Percentiles rank a stretch among this genome's conserved stretches.
phyloP scores from a whole-genome alignment of 2,329 filamentous ascomycete genomes.

The Zasmidium citrigriseum region DNA sequence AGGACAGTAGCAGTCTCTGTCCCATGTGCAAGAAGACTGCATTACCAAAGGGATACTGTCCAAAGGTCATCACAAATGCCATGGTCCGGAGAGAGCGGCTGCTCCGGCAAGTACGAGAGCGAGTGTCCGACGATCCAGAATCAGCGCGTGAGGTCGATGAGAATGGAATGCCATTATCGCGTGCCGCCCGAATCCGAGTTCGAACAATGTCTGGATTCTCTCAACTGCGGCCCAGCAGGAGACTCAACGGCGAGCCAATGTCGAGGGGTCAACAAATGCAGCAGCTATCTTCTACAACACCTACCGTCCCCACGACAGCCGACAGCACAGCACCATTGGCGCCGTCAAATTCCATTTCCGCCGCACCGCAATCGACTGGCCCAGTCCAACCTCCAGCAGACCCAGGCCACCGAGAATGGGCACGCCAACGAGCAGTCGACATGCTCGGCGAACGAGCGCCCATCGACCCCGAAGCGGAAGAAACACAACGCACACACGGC shows the following conservation, averaged over 20 bases:
- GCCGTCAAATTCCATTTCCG: slow-evolving; percentile 3
- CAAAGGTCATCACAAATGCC: slow-evolving; percentile 69
- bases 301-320: not conserved
- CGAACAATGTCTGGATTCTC: slow-evolving; percentile 12
- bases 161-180: slow-evolving; percentile 6
- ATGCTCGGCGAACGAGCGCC: slow-evolving; percentile 40
- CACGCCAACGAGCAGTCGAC: slow-evolving; percentile 45
- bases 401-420: slow-evolving; percentile 45
- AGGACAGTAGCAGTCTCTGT: slow-evolving; percentile 78
- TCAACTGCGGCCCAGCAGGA: slow-evolving; percentile 12
- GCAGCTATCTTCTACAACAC: slow-evolving; percentile 11
- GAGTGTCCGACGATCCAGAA: slow-evolving; percentile 27
- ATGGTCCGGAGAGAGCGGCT: slow-evolving; percentile 83
- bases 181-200: slow-evolving; percentile 3
- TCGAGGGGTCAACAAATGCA: slow-evolving; percentile 23
- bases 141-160: slow-evolving; percentile 8
- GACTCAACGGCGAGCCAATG: slow-evolving; percentile 8
- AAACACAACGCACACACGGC: slow-evolving; percentile 23
- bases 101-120: slow-evolving; percentile 61
- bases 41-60: slow-evolving; percentile 64
- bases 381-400: slow-evolving; percentile 18
- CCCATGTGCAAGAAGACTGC: slow-evolving; percentile 87
- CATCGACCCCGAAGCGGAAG: slow-evolving; percentile 31
- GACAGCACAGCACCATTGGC: slow-evolving; percentile 1
- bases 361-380: not conserved